A percentile compares a stretch with the other conserved stretches of the same genome.
Conservation (phyloP, 1,284 basidiomycete species). For the Albatrellus sp. region DNA sequence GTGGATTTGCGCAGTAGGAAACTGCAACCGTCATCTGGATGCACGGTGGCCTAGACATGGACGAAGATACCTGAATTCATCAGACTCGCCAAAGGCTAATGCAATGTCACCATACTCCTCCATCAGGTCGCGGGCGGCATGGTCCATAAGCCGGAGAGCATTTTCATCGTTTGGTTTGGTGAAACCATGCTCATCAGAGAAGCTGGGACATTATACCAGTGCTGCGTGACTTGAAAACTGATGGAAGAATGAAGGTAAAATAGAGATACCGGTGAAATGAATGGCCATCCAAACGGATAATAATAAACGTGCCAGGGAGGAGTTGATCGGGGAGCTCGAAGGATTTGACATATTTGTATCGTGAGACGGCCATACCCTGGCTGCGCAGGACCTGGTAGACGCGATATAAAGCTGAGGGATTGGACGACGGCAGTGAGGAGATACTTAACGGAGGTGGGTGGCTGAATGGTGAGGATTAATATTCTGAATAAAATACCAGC, state of each 20-base stretch:
- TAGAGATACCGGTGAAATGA: constrained; percentile 76
- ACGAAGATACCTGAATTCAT: constrained; percentile 75
- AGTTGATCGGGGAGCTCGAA: constrained; percentile 87
- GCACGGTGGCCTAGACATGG: not conserved
- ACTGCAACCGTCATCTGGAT: constrained; percentile 25
- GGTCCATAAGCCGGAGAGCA: constrained; percentile 88
- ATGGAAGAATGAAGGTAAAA: not conserved
- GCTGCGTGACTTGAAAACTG: not conserved
- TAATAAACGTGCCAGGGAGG: constrained; percentile 75
- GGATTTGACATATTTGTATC: constrained; percentile 82
- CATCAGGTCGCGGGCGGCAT: constrained; percentile 78
- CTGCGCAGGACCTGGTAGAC: too few relatives aligned
- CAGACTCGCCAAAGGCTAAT: constrained; percentile 90
- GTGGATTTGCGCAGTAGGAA: constrained; percentile 78
- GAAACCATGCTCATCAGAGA: constrained; percentile 78
- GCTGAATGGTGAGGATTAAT: too few relatives aligned
- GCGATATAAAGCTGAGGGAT: too few relatives aligned
- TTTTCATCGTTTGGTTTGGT: constrained; percentile 85
- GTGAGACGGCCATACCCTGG: constrained; percentile 75
- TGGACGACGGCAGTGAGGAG: too few relatives aligned
- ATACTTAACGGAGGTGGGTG: too few relatives aligned
- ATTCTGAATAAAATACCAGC: too few relatives aligned
- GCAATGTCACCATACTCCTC: constrained; percentile 71
- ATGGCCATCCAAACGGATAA: constrained; percentile 88
- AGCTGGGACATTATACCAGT: constrained; percentile 31